phyloP scores from a whole-genome alignment of 805 yeast species.

The Zygoascus biomembranicola region DNA sequence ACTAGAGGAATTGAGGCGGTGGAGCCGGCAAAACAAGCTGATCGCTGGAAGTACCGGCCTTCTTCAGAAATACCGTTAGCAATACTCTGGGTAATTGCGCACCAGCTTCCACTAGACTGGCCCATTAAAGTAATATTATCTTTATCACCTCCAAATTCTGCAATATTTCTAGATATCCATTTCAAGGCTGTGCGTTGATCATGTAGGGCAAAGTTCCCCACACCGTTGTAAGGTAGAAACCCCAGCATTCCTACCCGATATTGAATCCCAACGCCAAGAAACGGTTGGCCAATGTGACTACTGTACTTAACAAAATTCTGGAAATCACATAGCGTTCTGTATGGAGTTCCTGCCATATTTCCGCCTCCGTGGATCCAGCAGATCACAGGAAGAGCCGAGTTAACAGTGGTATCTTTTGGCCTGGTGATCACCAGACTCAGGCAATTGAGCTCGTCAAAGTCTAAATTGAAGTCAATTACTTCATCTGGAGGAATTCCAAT shows the following conservation, averaged over 20 bases:
- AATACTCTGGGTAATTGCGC: slow-evolving; percentile 32
- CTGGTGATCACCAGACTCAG: slow-evolving; percentile 25
- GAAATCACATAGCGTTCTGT: slow-evolving; percentile 12
- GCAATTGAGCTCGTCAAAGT: slow-evolving; percentile 26
- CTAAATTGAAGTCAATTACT: slow-evolving; percentile 14
- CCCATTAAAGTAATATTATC: slow-evolving; percentile 38
- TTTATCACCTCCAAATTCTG: slow-evolving; percentile 41
- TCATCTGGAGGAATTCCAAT: slow-evolving; percentile 17
- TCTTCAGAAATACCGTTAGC: slow-evolving; percentile 11
- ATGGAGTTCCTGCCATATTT: slow-evolving; percentile 28
- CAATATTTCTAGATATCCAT: slow-evolving; percentile 39
- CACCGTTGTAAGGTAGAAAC: background rate
- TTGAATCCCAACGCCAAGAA: background rate
- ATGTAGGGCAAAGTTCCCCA: slow-evolving; percentile 36
- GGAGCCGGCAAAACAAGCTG: slow-evolving; percentile 25
- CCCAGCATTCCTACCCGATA: slow-evolving; percentile 3
- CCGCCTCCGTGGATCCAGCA: slow-evolving; percentile 35
- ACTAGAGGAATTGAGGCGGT: slow-evolving; percentile 16
- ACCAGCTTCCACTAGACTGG: slow-evolving; percentile 40
- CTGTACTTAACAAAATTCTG: background rate
- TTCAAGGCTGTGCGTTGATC: slow-evolving; percentile 40
- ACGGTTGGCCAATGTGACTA: background rate
- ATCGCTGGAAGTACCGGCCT: slow-evolving; percentile 13
- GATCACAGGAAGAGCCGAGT: slow-evolving; percentile 27
- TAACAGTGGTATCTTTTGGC: slow-evolving; percentile 10